Conservation (phyloP, 345 rosid genomes). For the Gossypium thurberi region DNA sequence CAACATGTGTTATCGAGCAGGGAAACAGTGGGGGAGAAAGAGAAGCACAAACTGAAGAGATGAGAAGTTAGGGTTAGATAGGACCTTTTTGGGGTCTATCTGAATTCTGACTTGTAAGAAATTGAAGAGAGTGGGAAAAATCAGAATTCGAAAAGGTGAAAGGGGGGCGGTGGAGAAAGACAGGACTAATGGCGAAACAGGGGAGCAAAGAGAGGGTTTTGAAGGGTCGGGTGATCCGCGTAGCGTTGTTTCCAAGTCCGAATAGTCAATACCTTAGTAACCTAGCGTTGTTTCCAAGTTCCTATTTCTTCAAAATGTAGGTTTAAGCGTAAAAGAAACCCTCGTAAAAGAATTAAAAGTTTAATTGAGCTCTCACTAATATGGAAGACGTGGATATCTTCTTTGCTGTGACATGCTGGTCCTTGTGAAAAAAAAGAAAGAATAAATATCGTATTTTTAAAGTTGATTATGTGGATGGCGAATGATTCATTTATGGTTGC, state of each 20-base stretch:
- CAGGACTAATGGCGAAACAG: background rate
- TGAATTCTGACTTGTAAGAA: background rate
- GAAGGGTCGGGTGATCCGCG: constrained; percentile 12
- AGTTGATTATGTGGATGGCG: no score
- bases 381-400: no score
- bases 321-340: no score
- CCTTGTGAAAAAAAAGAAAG: no score
- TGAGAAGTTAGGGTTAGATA: background rate
- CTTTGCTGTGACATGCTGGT: no score
- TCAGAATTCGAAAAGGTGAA: background rate
- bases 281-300: background rate
- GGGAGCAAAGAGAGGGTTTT: background rate
- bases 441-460: no score
- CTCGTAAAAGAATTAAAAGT: no score
- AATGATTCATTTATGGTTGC: no score
- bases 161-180: no score
- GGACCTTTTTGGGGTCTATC: background rate
- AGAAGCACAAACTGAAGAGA: background rate
- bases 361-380: no score
- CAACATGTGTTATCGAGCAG: background rate
- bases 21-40: background rate
- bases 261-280: background rate
- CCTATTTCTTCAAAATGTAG: no score
- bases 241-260: constrained; percentile 26
- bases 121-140: background rate